Base-by-base conservation (phyloP, 345 rosid genomes). In the Lepidium didymum region DNA sequence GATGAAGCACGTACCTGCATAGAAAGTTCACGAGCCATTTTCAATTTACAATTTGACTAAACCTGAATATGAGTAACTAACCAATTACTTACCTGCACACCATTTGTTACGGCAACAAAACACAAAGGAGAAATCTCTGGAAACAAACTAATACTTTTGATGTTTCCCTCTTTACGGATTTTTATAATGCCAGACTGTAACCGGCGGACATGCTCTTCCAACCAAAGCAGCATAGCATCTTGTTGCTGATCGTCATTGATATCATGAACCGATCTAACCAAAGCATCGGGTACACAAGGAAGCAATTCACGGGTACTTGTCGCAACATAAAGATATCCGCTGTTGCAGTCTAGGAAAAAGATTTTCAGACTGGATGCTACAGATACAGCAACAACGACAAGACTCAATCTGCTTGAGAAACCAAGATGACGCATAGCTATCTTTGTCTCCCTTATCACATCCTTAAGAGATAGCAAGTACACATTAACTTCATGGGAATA, bases 171-270 rank as follows among this genome's bases (percentile, higher is more conserved):
- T 51, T 65, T 73, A 44, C 75, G 78, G 61, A 86, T 16, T 72
- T 83, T 85, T 43, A 89, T 83, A 42, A 57, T 73, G 16, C 96
- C 96, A 56, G 55, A 65, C 69, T 84, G 81, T 77, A 91, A 78
- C 38, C 93, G 80, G 15, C 77, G 75, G 2, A 55, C 83, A 53
- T 94, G 99, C 70, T 94, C 96, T 81, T 94, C 97, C 72, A 91
- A 72, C 99, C 99, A 94, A 25, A 91, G 85, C 65, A 94, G 55
- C 88, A 89, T 75, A 4, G 80, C 99, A 60, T 94, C 99, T 69
- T 86, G 96, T 59, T 81, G 83, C 42, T 78, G 77, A 50, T 85
- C 82, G 2, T 75, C 64, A 13, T 46, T 66, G 31, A 43, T 13
- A 66, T 83, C 83, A 67, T 83, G 85, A 58, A 75, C 83, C 12